phyloP scores from a whole-genome alignment of 306 rosid genomes.

The Calophaca sinica region DNA sequence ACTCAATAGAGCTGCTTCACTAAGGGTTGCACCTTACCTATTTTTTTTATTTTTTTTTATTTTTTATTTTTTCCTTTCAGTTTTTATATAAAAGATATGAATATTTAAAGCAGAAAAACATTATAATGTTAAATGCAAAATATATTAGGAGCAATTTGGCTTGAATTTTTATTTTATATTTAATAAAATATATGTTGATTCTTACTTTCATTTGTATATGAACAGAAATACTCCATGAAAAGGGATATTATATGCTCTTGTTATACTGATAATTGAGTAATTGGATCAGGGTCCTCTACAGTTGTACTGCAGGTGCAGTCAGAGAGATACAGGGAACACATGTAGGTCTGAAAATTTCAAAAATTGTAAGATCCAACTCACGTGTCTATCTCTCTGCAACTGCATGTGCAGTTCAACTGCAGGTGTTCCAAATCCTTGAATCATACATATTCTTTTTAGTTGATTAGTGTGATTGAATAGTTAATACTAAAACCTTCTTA shows the following conservation, averaged over 20 bases:
- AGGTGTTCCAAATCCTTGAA: slow-evolving; percentile 17
- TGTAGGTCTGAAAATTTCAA: slow-evolving; percentile 5
- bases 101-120: background rate
- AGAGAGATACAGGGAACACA: slow-evolving; percentile 1
- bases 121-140: background rate
- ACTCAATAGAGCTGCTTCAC: background rate
- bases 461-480: slow-evolving; percentile 14
- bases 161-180: background rate
- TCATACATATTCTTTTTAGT: slow-evolving; percentile 27
- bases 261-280: slow-evolving; percentile 19
- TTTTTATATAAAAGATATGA: background rate
- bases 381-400: slow-evolving; percentile 13
- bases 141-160: slow-evolving; percentile 1
- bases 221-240: slow-evolving; percentile 28
- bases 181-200: background rate
- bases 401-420: slow-evolving; percentile 36
- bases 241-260: slow-evolving; percentile 8
- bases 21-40: background rate
- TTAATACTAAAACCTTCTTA: background rate
- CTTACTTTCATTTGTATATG: background rate
- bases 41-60: too few relatives aligned
- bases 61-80: too few relatives aligned
- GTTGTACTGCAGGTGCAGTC: slow-evolving; percentile 6
- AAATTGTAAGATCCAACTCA: background rate
- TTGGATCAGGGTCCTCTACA: background rate